Evolutionary conservation across 805 yeast genomes (phyloP).

Genomic region (Metschnikowia shivogae): DNA sequence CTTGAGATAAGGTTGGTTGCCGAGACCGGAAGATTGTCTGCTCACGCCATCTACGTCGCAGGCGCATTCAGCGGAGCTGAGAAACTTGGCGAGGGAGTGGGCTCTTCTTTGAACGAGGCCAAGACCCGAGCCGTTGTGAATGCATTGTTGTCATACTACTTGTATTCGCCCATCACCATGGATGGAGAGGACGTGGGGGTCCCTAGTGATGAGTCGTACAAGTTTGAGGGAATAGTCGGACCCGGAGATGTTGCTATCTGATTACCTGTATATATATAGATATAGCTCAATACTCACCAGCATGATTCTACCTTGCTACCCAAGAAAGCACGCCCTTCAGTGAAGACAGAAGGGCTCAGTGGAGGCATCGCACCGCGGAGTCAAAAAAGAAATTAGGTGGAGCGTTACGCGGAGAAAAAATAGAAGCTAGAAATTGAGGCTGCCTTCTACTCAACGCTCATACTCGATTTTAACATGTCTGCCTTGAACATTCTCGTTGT

Average conservation of each 20-base stretch:
- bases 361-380: constrained; percentile 3
- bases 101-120: constrained; percentile 85
- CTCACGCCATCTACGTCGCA: constrained; percentile 81
- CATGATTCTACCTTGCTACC: not conserved
- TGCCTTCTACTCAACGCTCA: constrained; percentile 2
- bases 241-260: constrained; percentile 43
- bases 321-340: too few relatives aligned
- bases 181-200: constrained; percentile 41
- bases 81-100: constrained; percentile 91
- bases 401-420: constrained; percentile 1
- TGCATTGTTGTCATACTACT: constrained; percentile 87
- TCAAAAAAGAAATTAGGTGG: constrained; percentile 4
- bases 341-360: too few relatives aligned
- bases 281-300: constrained; percentile 10
- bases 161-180: constrained; percentile 71
- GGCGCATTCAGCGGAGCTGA: constrained; percentile 84
- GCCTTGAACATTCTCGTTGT: constrained; percentile 55
- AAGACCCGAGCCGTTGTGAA: constrained; percentile 88
- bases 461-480: constrained; percentile 10
- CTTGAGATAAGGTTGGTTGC: constrained; percentile 73
- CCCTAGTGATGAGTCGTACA: constrained; percentile 56
- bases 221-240: constrained; percentile 40
- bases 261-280: constrained; percentile 16
- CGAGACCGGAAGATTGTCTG: constrained; percentile 87
- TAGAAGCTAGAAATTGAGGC: not conserved